Conservation (phyloP, 176 grass and related monocot genomes). For the Phyllostachys edulis region DNA sequence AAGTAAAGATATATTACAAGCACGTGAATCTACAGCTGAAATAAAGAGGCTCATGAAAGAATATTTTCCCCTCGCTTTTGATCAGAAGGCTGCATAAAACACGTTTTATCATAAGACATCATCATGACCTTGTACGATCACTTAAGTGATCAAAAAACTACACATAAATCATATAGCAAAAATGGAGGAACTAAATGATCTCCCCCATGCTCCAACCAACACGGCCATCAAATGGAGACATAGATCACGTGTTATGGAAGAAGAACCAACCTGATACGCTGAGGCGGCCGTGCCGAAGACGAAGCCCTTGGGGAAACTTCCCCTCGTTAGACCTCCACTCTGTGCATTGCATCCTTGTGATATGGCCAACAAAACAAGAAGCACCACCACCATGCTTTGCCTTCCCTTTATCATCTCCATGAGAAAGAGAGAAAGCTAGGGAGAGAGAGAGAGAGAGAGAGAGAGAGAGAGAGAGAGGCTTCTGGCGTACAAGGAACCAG, state of each 20-base stretch:
- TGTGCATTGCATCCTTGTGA: conserved; percentile 20
- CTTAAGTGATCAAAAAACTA: no score
- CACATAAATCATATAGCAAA: neutral
- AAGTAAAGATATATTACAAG: no score
- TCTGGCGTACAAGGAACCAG: neutral
- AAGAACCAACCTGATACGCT: conserved; percentile 50
- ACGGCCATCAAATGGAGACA: neutral
- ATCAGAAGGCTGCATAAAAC: no score
- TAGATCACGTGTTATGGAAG: neutral
- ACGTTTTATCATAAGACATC: no score
- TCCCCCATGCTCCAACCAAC: neutral
- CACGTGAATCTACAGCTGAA: no score
- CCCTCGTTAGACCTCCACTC: conserved; percentile 40
- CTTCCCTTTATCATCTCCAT: neutral
- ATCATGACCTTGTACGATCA: no score
- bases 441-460: neutral
- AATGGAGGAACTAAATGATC: neutral
- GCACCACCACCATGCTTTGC: neutral
- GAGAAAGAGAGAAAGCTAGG: neutral
- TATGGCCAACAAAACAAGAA: neutral
- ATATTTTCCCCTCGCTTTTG: no score
- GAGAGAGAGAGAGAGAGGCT: neutral
- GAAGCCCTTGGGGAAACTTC: conserved; percentile 61
- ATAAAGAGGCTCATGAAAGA: no score
- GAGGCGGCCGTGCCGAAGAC: conserved; percentile 71